Percentiles rank a stretch among this genome's conserved stretches.
Evolutionary conservation across 2,329 filamentous ascomycete species (phyloP).

Genomic region (Emmonsiellopsis sp.): DNA sequence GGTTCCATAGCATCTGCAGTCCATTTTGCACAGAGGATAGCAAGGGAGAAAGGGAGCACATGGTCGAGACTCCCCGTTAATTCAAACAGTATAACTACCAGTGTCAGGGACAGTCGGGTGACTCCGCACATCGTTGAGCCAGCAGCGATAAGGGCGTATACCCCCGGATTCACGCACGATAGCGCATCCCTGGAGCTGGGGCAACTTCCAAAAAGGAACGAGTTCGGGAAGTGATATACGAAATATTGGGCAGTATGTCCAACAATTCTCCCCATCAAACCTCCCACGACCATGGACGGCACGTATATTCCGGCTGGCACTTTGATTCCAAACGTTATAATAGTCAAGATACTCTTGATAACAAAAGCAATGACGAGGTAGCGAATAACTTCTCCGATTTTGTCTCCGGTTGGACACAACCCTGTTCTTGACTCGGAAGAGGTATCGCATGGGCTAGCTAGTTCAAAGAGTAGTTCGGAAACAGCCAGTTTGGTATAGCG

Average conservation of each 20-base stretch:
- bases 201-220: constrained; percentile 66
- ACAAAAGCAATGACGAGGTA: constrained; percentile 71
- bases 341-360: constrained; percentile 81
- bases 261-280: constrained; percentile 77
- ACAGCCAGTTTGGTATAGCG: constrained; percentile 80
- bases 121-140: constrained; percentile 98
- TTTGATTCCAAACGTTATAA: constrained; percentile 92
- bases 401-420: constrained; percentile 65
- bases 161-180: constrained; percentile 88
- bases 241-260: constrained; percentile 79
- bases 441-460: constrained; percentile 74
- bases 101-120: constrained; percentile 81
- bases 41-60: constrained; percentile 86
- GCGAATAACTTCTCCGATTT: constrained; percentile 68
- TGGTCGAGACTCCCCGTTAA: constrained; percentile 91
- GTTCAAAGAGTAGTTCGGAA: constrained; percentile 78
- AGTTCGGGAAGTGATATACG: constrained; percentile 63
- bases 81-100: constrained; percentile 93
- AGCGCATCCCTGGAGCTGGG: constrained; percentile 58
- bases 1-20: constrained; percentile 93
- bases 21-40: constrained; percentile 95
- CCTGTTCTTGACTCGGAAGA: constrained; percentile 61
- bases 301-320: constrained; percentile 96
- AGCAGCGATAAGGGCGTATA: constrained; percentile 89
- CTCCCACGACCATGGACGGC: constrained; percentile 96